Percentiles rank a stretch among this genome's conserved stretches.
Conservation (phyloP, 768 basidiomycete genomes). For the Calocera cornea region DNA sequence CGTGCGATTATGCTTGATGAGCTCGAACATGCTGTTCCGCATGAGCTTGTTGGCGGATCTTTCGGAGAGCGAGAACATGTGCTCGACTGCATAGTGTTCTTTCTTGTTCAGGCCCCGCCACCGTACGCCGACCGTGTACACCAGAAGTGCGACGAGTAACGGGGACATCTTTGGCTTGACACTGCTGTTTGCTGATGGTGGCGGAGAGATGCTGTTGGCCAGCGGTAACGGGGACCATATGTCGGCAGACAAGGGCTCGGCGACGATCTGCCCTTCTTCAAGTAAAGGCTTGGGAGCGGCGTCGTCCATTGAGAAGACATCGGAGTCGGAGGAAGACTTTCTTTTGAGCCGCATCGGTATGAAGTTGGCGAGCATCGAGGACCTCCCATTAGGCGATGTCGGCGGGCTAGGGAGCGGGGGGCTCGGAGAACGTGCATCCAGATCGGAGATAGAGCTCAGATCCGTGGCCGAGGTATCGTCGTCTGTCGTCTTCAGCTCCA, state of each 20-base stretch:
- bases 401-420: not conserved
- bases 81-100: slow-evolving; percentile 69
- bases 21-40: slow-evolving; percentile 48
- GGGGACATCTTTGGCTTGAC: slow-evolving; percentile 58
- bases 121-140: slow-evolving; percentile 93
- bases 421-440: not conserved
- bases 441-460: not conserved
- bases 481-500: not conserved
- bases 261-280: not conserved
- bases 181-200: not conserved
- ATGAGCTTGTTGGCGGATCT: slow-evolving; percentile 61
- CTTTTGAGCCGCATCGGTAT: not conserved
- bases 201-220: not conserved
- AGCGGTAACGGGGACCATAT: not conserved
- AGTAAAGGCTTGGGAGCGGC: not conserved
- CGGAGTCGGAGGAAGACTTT: not conserved
- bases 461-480: not conserved
- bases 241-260: not conserved
- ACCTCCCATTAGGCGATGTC: not conserved
- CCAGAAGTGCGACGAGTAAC: slow-evolving; percentile 56
- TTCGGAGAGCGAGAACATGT: slow-evolving; percentile 90
- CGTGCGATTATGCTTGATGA: slow-evolving; percentile 74
- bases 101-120: slow-evolving; percentile 82
- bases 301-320: not conserved
- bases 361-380: not conserved